Conservation (phyloP, 768 basidiomycete genomes). For the Leccinum fibrillosum region DNA sequence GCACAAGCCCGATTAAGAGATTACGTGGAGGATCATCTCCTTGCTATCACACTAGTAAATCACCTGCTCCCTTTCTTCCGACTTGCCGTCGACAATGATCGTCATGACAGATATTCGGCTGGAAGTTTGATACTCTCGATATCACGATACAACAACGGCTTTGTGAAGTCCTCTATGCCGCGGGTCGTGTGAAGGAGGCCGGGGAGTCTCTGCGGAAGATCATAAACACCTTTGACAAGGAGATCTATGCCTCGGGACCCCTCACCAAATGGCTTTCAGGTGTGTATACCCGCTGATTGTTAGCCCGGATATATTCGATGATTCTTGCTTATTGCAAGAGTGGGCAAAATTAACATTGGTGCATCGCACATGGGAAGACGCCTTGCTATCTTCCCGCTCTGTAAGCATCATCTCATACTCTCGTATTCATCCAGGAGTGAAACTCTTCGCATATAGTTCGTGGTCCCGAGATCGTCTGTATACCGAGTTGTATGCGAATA, state of each 20-base stretch:
- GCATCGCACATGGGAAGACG: no score
- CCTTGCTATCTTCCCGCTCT: no score
- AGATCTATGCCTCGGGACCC: no score
- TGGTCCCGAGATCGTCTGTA: not conserved
- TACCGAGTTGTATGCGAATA: not conserved
- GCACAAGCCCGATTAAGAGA: not conserved
- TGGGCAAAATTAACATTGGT: no score
- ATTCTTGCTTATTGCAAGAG: no score
- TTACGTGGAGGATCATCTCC: not conserved
- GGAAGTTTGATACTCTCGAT: not conserved
- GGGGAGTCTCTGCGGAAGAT: not conserved
- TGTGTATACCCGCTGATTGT: no score
- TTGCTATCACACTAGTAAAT: not conserved
- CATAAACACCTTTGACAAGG: not conserved
- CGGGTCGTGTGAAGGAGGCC: not conserved
- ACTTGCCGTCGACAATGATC: not conserved
- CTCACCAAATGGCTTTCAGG: no score
- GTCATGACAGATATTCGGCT: not conserved
- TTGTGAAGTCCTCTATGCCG: not conserved
- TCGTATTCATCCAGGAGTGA: not conserved
- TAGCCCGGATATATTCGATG: no score
- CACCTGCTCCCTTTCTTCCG: not conserved
- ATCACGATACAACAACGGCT: not conserved
- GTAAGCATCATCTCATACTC: no score
- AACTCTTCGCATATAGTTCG: not conserved